Base-by-base conservation (phyloP, 2,329 filamentous ascomycete species). In the Metarhizium guizhouense region DNA sequence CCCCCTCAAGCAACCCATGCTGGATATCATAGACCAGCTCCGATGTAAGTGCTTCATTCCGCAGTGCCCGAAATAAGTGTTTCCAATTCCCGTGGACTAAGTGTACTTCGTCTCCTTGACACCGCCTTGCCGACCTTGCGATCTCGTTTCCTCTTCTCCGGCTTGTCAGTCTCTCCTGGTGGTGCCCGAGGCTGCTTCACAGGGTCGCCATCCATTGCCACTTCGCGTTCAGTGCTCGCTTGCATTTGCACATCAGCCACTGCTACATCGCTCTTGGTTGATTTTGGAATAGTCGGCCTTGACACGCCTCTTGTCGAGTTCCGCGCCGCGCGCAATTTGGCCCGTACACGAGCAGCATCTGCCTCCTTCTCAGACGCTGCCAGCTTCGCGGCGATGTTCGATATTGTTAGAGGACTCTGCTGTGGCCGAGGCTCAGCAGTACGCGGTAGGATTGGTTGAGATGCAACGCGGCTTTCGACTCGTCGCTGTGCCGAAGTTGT, bases 71-170 rank as follows among this genome's bases (percentile, higher is more conserved):
- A 62, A 53, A 86, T 85, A 66, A 88, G 67, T 48, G 79, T 82
- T 70, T 88, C 81, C 65, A 92, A 70, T 70, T 93, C 88, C 76
- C 86, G 86, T 3, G 86, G 84, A 63, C 82, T 90, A 36, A 93
- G 72, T 20, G 88, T 92, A 64, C 86, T 90, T 67, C 88, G 79
- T 65, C 88, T 77, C 65, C 87, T 75, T 57, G 79, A 85, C 3
- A 82, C 76, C 8, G 68, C 74, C 73, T 74, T 85, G 68, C 67
- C 83, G 63, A 68, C 76, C 66, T 72, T 79, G 67, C 70, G 74
- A 64, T 75, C 81, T 47, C 78, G 72, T 65, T 80, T 81, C 36
- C 78, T 73, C 67, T 75, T 75, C 51, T 69, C 65, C 4, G 69
- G 67, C 52, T 63, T 62, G 29, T 32, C 54, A 52, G 59, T 65